phyloP scores from a whole-genome alignment of 768 basidiomycete species.

The Rossbeevera mucosa region DNA sequence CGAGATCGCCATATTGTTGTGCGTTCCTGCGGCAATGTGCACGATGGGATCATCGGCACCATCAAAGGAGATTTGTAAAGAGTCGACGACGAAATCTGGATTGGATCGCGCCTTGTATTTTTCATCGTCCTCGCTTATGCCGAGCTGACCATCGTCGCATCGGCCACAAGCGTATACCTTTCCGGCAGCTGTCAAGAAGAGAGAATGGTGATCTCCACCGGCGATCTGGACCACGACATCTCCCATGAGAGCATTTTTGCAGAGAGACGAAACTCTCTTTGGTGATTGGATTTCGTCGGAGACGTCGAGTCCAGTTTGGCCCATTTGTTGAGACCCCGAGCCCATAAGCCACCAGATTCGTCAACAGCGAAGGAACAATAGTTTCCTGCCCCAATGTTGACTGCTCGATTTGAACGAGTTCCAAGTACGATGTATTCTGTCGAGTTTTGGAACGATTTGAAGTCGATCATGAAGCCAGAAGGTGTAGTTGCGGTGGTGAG shows the following conservation, averaged over 20 bases:
- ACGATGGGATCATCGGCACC: conserved; percentile 60
- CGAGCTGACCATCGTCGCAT: conserved; percentile 79
- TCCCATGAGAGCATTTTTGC: conserved; percentile 55
- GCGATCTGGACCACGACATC: conserved; percentile 66
- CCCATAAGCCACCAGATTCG: conserved; percentile 78
- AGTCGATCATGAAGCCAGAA: conserved; percentile 55
- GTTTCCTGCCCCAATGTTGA: conserved; percentile 72
- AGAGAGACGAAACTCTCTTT: conserved; percentile 57
- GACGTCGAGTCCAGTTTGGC: conserved; percentile 64
- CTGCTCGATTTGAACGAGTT: conserved; percentile 56
- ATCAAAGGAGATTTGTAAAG: conserved; percentile 62
- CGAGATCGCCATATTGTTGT: conserved; percentile 71
- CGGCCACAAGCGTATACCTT: conserved; percentile 86
- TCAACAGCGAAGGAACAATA: conserved; percentile 92
- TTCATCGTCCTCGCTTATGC: conserved; percentile 63
- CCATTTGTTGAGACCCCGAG: conserved; percentile 96
- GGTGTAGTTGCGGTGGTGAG: conserved; percentile 81
- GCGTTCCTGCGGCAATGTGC: conserved; percentile 62
- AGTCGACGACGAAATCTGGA: conserved; percentile 59
- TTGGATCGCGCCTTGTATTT: conserved; percentile 53
- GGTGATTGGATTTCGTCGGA: conserved; percentile 57
- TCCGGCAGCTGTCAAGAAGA: conserved; percentile 83
- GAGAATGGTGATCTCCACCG: conserved; percentile 84
- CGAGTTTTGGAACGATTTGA: conserved; percentile 79
- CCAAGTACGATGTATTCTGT: conserved; percentile 83